Evolutionary conservation across 192 early-diverging fungal species (phyloP).

Genomic region (Coemansia sp.): DNA sequence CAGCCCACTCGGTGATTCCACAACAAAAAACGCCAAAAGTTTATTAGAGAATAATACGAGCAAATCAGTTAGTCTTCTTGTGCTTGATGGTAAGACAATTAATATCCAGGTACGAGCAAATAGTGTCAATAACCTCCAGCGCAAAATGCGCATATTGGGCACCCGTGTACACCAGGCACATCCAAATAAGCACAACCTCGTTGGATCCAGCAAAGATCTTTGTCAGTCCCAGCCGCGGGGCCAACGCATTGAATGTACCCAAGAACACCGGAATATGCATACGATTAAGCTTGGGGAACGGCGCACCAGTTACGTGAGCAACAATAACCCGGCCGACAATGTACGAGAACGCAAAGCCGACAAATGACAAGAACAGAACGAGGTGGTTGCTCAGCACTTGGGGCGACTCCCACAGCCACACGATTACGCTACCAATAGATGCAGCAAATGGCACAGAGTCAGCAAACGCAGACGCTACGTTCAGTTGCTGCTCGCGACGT

Average conservation of each 20-base stretch:
- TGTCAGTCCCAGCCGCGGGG: conserved; percentile 53
- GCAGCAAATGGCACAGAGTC: conserved; percentile 68
- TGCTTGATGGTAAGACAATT: conserved; percentile 79
- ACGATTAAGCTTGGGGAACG: conserved; percentile 75
- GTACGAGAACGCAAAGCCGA: conserved; percentile 76
- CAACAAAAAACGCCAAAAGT: no score
- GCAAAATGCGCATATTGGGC: conserved; percentile 71
- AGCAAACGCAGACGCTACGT: conserved; percentile 56
- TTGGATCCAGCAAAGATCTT: conserved; percentile 56
- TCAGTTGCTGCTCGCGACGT: conserved; percentile 57
- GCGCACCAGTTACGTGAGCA: conserved; percentile 79
- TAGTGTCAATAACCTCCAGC: conserved; percentile 66
- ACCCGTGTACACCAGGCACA: conserved; percentile 58
- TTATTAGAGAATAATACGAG: no score
- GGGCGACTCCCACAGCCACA: conserved; percentile 74
- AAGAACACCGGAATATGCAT: conserved; percentile 61
- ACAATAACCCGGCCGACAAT: conserved; percentile 83
- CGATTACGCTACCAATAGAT: conserved; percentile 48
- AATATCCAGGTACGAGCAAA: conserved; percentile 76
- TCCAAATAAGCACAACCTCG: conserved; percentile 59
- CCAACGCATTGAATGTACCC: conserved; percentile 61
- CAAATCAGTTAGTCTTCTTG: conserved; percentile 17
- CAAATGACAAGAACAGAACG: conserved; percentile 65
- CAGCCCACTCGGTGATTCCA: no score
- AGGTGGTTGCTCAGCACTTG: conserved; percentile 64